These are phyloP conservation scores for Castanopsis chinensis DNA, from an alignment of 306 rosid species.

Conservation along the genomic window DNA sequence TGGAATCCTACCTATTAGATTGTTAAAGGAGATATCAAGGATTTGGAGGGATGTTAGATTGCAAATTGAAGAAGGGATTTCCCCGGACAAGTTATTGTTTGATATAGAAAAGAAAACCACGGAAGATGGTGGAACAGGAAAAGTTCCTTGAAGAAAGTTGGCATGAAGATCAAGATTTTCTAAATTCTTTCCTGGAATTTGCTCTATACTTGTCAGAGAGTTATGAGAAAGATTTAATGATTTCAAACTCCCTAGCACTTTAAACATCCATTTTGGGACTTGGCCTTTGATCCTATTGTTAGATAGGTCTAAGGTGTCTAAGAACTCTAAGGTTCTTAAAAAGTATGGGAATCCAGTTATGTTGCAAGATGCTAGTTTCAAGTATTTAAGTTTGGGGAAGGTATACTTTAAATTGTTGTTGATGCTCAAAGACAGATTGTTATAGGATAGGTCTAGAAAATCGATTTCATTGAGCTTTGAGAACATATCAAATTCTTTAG, in stretches of 20 bases:
- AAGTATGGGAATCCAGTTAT: constrained; percentile 20
- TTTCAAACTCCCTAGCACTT: not conserved
- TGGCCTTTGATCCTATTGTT: no score
- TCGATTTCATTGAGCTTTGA: not conserved
- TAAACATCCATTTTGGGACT: no score
- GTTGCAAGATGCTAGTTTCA: constrained; percentile 14
- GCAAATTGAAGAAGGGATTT: constrained; percentile 16
- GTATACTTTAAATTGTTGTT: not conserved
- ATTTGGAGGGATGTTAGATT: not conserved
- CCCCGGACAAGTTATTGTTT: constrained; percentile 24
- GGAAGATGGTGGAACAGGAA: constrained; percentile 3
- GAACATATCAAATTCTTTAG: not conserved
- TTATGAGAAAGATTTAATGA: constrained; percentile 10
- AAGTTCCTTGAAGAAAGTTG: constrained; percentile 28
- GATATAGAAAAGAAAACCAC: not conserved
- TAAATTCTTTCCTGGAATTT: constrained; percentile 4
- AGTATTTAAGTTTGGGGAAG: not conserved
- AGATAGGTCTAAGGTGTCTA: no score
- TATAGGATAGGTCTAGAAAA: not conserved
- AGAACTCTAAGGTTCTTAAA: not conserved
- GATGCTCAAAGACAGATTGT: not conserved
- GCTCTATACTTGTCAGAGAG: not conserved
- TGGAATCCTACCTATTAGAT: constrained; percentile 21
- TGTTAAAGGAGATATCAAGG: constrained; percentile 15
- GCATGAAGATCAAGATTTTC: not conserved